phyloP scores from a whole-genome alignment of 345 rosid genomes.

The Melaleuca quinquenervia region DNA sequence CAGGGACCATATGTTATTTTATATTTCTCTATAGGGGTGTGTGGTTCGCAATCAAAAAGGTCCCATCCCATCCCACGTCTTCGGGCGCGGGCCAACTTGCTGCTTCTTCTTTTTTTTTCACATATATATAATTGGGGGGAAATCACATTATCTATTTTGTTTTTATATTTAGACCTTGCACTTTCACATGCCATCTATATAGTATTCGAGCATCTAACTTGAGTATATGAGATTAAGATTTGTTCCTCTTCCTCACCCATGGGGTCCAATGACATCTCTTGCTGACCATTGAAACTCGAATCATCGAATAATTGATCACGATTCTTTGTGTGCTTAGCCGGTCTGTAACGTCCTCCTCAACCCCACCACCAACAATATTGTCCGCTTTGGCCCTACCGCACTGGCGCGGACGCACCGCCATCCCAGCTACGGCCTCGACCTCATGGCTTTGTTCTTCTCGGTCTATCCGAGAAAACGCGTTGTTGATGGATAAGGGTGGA shows the following conservation, averaged over 20 bases:
- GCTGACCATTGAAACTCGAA: background rate
- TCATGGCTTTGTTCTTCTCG: no score
- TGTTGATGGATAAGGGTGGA: no score
- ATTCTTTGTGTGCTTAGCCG: background rate
- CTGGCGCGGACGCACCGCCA: no score
- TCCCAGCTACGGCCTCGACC: no score
- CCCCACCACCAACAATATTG: no score
- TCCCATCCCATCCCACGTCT: conserved; percentile 6
- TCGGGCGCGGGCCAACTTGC: background rate
- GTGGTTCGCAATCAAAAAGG: conserved; percentile 6
- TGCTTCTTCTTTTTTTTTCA: background rate
- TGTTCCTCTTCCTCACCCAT: background rate
- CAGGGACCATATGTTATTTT: background rate
- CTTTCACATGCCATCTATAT: no score
- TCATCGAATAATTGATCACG: background rate
- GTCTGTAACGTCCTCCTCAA: no score
- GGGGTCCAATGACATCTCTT: background rate
- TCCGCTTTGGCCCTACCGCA: no score
- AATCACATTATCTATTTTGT: background rate
- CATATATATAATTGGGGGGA: background rate
- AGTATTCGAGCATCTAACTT: background rate
- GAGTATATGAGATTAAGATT: background rate
- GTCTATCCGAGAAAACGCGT: no score
- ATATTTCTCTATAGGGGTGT: background rate
- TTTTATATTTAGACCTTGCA: background rate